A percentile compares a stretch with the other conserved stretches of the same genome.
phyloP scores from a whole-genome alignment of 805 yeast genomes.

The Saturnispora hagleri region DNA sequence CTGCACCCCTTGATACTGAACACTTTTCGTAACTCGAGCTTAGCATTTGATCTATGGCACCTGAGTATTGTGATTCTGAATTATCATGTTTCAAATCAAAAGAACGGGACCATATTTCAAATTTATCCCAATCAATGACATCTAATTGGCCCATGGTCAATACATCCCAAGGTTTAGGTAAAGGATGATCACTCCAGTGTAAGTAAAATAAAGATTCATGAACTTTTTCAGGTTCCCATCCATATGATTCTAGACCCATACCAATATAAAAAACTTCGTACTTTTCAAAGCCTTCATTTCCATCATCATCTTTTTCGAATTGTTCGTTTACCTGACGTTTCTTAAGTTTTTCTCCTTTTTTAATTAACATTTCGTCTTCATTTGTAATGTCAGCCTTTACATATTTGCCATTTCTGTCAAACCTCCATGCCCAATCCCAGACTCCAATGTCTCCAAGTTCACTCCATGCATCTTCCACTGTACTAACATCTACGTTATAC shows the following conservation, averaged over 20 bases:
- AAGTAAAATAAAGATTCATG: conserved; percentile 32
- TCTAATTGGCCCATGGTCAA: conserved; percentile 6
- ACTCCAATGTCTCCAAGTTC: conserved; percentile 7
- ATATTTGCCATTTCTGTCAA: conserved; percentile 4
- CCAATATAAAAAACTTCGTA: conserved; percentile 5
- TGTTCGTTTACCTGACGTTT: not conserved
- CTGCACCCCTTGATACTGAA: conserved; percentile 6
- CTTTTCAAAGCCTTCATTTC: not conserved
- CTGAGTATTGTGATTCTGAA: not conserved
- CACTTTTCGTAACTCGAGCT: conserved; percentile 10
- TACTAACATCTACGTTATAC: not conserved
- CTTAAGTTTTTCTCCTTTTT: not conserved
- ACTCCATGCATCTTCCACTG: conserved; percentile 11
- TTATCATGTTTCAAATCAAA: conserved; percentile 1
- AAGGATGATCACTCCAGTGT: conserved; percentile 60
- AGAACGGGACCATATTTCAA: conserved; percentile 2
- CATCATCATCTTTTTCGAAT: conserved; percentile 2
- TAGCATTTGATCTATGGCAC: conserved; percentile 10
- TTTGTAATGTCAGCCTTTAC: not conserved
- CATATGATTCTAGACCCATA: conserved; percentile 15
- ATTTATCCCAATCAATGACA: not conserved
- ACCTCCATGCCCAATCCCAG: conserved; percentile 17
- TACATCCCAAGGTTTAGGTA: conserved; percentile 55
- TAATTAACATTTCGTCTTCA: not conserved
- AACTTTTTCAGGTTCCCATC: conserved; percentile 29